A percentile compares a stretch with the other conserved stretches of the same genome.
phyloP scores from a whole-genome alignment of 2,329 filamentous ascomycete species.

The Myrmaecium sp. region DNA sequence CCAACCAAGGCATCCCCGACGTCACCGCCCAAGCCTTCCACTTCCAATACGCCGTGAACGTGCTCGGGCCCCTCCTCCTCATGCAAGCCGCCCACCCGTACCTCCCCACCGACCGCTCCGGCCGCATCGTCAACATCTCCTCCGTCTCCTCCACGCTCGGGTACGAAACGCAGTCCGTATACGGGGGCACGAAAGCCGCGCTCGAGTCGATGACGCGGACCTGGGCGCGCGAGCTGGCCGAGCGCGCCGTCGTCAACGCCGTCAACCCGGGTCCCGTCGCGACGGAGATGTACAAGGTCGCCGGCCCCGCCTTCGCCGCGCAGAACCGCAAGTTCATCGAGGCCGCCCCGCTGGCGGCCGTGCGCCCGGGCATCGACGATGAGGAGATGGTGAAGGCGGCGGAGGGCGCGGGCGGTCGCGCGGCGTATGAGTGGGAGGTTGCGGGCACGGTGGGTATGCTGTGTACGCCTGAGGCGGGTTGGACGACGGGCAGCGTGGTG shows the following conservation, averaged over 20 bases:
- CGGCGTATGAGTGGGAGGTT: constrained; percentile 52
- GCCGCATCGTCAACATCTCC: constrained; percentile 45
- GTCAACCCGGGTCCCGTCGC: constrained; percentile 50
- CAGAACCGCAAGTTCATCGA: constrained; percentile 43
- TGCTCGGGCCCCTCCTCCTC: constrained; percentile 62
- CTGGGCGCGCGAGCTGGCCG: constrained; percentile 45
- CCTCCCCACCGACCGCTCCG: constrained; percentile 51
- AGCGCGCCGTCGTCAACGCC: constrained; percentile 46
- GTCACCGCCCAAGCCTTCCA: constrained; percentile 51
- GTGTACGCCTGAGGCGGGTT: constrained; percentile 51
- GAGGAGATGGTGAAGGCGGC: constrained; percentile 33
- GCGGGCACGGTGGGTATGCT: constrained; percentile 64
- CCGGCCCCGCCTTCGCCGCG: constrained; percentile 39
- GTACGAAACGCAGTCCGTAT: constrained; percentile 41
- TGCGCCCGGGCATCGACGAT: constrained; percentile 44
- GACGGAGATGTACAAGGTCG: constrained; percentile 47
- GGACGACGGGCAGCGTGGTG: constrained; percentile 66
- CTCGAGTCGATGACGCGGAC: constrained; percentile 53
- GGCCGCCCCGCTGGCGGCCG: constrained; percentile 46
- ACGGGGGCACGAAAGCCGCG: constrained; percentile 50
- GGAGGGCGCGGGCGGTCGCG: constrained; percentile 31
- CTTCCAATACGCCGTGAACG: constrained; percentile 61
- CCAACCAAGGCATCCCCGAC: constrained; percentile 48
- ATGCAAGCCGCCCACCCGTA: constrained; percentile 55
- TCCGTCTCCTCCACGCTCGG: constrained; percentile 41